Evolutionary conservation across 371 early-diverging fungal genomes (phyloP).

Genomic region (Mortierella sp.): DNA sequence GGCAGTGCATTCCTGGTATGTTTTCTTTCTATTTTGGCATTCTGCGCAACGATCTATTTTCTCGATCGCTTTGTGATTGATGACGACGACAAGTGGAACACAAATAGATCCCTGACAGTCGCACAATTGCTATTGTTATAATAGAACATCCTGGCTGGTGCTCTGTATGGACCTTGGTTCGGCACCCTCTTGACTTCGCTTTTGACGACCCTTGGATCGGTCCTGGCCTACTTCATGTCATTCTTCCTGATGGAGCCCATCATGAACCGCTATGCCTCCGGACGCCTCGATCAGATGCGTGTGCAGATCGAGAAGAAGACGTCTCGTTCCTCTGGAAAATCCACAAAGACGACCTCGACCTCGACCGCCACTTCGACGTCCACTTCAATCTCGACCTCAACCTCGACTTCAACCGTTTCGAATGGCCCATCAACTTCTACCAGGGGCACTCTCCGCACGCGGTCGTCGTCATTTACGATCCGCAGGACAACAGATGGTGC

Average conservation of each 20-base stretch:
- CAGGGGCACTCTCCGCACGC: conserved; percentile 37
- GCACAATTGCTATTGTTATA: neutral
- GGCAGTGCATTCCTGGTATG: conserved; percentile 58
- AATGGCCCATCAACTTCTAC: neutral
- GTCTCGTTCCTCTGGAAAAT: conserved; percentile 16
- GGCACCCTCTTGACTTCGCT: conserved; percentile 56
- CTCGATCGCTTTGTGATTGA: conserved; percentile 3
- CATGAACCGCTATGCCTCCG: conserved; percentile 53
- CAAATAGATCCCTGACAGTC: neutral
- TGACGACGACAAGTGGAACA: neutral
- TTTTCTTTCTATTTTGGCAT: neutral
- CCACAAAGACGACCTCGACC: conserved; percentile 5
- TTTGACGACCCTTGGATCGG: conserved; percentile 56
- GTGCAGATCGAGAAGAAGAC: conserved; percentile 51
- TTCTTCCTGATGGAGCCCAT: conserved; percentile 59
- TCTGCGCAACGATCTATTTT: neutral
- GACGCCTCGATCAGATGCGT: conserved; percentile 54
- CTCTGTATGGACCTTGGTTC: conserved; percentile 57
- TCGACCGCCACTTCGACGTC: conserved; percentile 25
- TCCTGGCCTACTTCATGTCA: conserved; percentile 57
- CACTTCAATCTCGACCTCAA: neutral
- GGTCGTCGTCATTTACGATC: conserved; percentile 39
- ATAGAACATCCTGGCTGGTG: conserved; percentile 59
- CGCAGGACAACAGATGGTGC: conserved; percentile 26
- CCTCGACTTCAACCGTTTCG: neutral